Evolutionary conservation across 768 basidiomycete genomes (phyloP), one percentile per base, ranked within the genome.

Genomic region (Boletus rex-veris): DNA sequence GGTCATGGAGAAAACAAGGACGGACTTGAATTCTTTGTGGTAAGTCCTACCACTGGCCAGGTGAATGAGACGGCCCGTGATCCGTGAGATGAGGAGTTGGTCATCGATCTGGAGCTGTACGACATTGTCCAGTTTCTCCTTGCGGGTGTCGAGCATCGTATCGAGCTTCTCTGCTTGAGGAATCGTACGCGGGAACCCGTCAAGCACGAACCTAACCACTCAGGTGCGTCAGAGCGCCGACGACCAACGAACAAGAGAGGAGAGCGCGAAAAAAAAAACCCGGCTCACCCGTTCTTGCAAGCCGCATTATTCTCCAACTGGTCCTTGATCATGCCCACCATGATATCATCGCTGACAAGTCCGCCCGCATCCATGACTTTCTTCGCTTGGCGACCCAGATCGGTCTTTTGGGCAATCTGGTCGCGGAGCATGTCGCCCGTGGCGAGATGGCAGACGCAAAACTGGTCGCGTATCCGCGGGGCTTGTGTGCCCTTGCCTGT

Each of bases 401-500:
- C 75, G 5, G 97, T 97, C 75, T 95, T 88, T 69, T 85, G 72
- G 35, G 84, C 67, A 56, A 99, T 93, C 72, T 99, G 93, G 58
- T 93, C 91, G 46, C 97, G 88, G 53, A 99, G 80, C 93, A 99
- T 96, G 77, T 99, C 97, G 18, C 97, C 97, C 30, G 97, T 99
- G 24, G 97, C 96, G 63, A 99, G 78, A 76, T 99, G 97, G 78
- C 97, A 99, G 42, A 99, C 84, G 68, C 93, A 95, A 78, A 90
- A 99, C 66, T 90, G 82, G 58, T 92, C 86, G 48, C 87, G 85
- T 76, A 99, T 94, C 69, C 79, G 82, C 6, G 97, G 96, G 0
- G 94, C 97, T 73, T 99, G 97, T 3, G 97, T 99, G 26, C 97
- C 97, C 80, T 99, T 99, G 61, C 96, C 96, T 97, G 67, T 28